Conservation (phyloP, 176 grass and related monocot species). For the Microstegium vimineum region DNA sequence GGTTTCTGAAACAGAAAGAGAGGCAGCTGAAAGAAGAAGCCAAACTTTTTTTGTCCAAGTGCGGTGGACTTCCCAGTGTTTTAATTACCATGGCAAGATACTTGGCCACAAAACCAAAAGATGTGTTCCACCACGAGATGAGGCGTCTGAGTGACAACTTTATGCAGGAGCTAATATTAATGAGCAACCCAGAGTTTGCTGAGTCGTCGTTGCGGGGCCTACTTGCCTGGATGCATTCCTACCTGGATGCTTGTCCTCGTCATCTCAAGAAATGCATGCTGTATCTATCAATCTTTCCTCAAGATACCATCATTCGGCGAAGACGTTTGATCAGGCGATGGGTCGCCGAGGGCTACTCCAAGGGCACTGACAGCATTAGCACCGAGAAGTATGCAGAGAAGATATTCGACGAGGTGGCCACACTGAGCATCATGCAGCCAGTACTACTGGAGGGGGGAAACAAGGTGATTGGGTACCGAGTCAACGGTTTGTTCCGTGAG, state of each 20-base stretch:
- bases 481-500: background rate
- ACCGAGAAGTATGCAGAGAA: background rate
- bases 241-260: background rate
- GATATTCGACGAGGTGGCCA: background rate
- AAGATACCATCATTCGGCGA: background rate
- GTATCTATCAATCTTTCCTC: background rate
- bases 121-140: fast-evolving
- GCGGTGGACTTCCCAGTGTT: background rate
- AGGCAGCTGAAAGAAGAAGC: too few relatives aligned
- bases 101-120: background rate
- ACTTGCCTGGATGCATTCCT: background rate
- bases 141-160: background rate
- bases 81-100: background rate
- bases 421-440: background rate
- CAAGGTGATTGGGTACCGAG: background rate
- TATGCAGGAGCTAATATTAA: background rate
- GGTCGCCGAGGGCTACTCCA: background rate
- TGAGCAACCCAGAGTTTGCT: background rate
- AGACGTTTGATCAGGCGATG: background rate
- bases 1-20: too few relatives aligned
- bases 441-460: too few relatives aligned
- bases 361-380: background rate
- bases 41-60: background rate
- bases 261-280: background rate
- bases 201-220: background rate